Evolutionary conservation across 1,284 basidiomycete genomes (phyloP).

Genomic region (Ganoderma sp.): DNA sequence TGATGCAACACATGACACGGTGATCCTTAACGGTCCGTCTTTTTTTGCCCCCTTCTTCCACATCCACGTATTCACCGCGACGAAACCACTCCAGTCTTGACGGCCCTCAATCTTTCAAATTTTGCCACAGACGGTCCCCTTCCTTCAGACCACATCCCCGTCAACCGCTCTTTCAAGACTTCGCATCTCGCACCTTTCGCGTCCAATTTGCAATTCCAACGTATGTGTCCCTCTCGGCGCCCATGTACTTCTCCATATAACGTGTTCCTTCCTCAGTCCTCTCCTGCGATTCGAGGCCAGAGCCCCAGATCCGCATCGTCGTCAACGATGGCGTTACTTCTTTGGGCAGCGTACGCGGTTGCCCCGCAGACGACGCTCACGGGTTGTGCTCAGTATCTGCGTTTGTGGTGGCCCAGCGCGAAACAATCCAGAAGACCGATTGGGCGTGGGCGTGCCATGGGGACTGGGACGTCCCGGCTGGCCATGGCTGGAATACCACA

Average conservation of each 20-base stretch:
- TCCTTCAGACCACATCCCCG: constrained; percentile 74
- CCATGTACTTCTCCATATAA: constrained; percentile 13
- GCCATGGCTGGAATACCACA: constrained; percentile 47
- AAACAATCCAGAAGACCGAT: constrained; percentile 71
- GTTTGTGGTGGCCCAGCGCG: constrained; percentile 75
- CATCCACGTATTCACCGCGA: background rate
- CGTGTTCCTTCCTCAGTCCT: constrained; percentile 49
- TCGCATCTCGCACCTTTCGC: constrained; percentile 78
- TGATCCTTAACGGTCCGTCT: constrained; percentile 72
- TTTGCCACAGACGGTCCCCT: constrained; percentile 73
- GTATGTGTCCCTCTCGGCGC: constrained; percentile 46
- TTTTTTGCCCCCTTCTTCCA: background rate
- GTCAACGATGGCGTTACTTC: constrained; percentile 91
- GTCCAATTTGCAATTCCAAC: constrained; percentile 78
- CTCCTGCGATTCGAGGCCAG: constrained; percentile 57
- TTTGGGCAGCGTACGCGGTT: constrained; percentile 75
- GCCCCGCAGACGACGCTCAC: constrained; percentile 65
- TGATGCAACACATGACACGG: constrained; percentile 86
- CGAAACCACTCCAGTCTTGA: constrained; percentile 53
- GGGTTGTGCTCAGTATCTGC: constrained; percentile 82
- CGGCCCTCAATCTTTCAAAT: constrained; percentile 75
- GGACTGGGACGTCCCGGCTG: constrained; percentile 63
- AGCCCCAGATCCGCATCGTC: constrained; percentile 74
- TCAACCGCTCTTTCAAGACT: constrained; percentile 63
- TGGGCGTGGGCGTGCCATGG: constrained; percentile 80